These are phyloP conservation scores for Lentinus polychrous DNA, from an alignment of 1,284 basidiomycete species.

Conservation along the genomic window DNA sequence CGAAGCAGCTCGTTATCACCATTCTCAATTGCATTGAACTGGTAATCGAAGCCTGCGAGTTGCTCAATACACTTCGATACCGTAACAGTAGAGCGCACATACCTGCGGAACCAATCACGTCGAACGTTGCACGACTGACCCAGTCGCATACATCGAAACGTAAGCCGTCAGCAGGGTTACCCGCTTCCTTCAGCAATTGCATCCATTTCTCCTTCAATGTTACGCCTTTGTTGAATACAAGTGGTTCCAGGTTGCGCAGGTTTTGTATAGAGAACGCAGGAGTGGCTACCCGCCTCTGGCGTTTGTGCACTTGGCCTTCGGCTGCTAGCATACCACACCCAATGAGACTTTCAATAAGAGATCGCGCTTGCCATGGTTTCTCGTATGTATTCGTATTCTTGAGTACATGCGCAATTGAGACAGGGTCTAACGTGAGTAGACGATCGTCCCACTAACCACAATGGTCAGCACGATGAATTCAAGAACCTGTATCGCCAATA, in stretches of 20 bases:
- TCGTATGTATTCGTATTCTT: slow-evolving; percentile 66
- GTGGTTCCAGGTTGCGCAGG: slow-evolving; percentile 58
- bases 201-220: slow-evolving; percentile 58
- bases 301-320: slow-evolving; percentile 67
- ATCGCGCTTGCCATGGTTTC: slow-evolving; percentile 74
- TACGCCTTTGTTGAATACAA: slow-evolving; percentile 61
- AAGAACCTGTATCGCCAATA: slow-evolving; percentile 7
- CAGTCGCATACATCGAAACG: slow-evolving; percentile 64
- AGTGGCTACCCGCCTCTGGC: slow-evolving; percentile 66
- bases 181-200: slow-evolving; percentile 29
- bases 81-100: slow-evolving; percentile 6
- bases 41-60: slow-evolving; percentile 64
- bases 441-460: slow-evolving; percentile 66
- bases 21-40: slow-evolving; percentile 71
- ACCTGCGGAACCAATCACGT: slow-evolving; percentile 76
- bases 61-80: background rate
- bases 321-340: slow-evolving; percentile 73
- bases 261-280: slow-evolving; percentile 77
- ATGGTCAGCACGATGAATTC: slow-evolving; percentile 5
- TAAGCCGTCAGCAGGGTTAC: slow-evolving; percentile 18
- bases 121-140: slow-evolving; percentile 72
- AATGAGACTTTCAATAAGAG: slow-evolving; percentile 65
- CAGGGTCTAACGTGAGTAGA: slow-evolving; percentile 67
- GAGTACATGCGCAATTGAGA: slow-evolving; percentile 61
- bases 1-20: slow-evolving; percentile 68